Conservation (phyloP, 2,329 filamentous ascomycete species). For the Beauveria rudraprayagi region DNA sequence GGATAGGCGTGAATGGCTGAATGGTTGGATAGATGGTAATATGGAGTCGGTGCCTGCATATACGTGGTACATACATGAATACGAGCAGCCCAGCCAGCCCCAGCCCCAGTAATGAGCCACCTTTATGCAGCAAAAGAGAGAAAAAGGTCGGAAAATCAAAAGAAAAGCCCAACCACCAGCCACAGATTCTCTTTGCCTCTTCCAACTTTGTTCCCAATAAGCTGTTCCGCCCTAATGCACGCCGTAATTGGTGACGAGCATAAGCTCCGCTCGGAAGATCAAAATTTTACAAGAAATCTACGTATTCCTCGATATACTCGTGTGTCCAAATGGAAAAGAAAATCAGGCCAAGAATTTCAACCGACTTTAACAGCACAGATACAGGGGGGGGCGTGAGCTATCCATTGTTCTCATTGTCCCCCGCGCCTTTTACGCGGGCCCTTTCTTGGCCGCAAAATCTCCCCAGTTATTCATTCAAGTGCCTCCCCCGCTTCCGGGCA, state of each 20-base stretch:
- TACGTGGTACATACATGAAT: conserved; percentile 7
- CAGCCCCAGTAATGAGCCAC: background rate
- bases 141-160: background rate
- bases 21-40: too few relatives aligned
- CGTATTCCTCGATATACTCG: background rate
- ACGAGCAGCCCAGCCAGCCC: background rate
- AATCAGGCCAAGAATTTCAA: background rate
- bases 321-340: background rate
- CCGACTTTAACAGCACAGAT: too few relatives aligned
- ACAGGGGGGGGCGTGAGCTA: too few relatives aligned
- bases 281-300: background rate
- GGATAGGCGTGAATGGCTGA: background rate
- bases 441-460: too few relatives aligned
- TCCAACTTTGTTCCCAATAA: background rate
- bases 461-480: too few relatives aligned
- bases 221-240: conserved; percentile 1
- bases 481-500: too few relatives aligned
- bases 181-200: background rate
- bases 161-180: conserved; percentile 4
- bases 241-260: background rate
- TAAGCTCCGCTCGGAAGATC: conserved; percentile 3
- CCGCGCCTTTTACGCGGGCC: too few relatives aligned
- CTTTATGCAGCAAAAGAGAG: background rate
- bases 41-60: conserved; percentile 9
- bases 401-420: too few relatives aligned